These are phyloP conservation scores for Davidsoniella virescens DNA, from an alignment of 2,329 filamentous ascomycete genomes.

Conservation along the genomic window DNA sequence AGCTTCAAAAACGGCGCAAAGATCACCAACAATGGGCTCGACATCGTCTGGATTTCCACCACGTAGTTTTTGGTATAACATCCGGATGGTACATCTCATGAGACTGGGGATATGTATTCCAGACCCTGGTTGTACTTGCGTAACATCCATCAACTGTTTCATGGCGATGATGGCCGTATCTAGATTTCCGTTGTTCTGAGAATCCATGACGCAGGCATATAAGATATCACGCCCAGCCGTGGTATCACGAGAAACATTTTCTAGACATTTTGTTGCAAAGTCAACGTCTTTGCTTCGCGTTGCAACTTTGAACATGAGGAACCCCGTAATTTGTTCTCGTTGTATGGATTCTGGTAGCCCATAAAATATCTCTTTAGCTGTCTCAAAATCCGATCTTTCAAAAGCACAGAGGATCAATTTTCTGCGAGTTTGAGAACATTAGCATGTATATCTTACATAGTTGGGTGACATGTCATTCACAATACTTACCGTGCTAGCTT, in stretches of 20 bases:
- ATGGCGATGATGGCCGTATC: conserved; percentile 31
- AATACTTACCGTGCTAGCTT: conserved; percentile 48
- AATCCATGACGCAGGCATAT: conserved; percentile 67
- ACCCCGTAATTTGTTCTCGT: conserved; percentile 50
- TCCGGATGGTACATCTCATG: conserved; percentile 34
- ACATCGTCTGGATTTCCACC: conserved; percentile 16
- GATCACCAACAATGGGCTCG: conserved; percentile 25
- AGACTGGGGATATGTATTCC: conserved; percentile 22
- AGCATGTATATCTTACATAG: not conserved
- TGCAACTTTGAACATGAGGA: conserved; percentile 60
- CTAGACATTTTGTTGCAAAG: conserved; percentile 46
- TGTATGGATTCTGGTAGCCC: conserved; percentile 41
- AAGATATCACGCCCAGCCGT: conserved; percentile 42
- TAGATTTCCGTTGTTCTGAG: conserved; percentile 48
- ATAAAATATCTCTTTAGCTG: conserved; percentile 37
- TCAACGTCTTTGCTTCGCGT: conserved; percentile 41
- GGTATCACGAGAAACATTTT: conserved; percentile 37
- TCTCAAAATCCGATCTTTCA: conserved; percentile 34
- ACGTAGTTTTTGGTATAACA: conserved; percentile 29
- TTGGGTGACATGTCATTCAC: not conserved
- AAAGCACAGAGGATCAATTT: conserved; percentile 59
- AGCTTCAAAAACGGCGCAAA: conserved; percentile 35
- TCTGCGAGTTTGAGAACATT: conserved; percentile 25
- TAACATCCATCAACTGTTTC: conserved; percentile 20
- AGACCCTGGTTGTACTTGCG: conserved; percentile 14